Base-by-base conservation (phyloP, 306 rosid genomes). In the Inga leiocalycina region DNA sequence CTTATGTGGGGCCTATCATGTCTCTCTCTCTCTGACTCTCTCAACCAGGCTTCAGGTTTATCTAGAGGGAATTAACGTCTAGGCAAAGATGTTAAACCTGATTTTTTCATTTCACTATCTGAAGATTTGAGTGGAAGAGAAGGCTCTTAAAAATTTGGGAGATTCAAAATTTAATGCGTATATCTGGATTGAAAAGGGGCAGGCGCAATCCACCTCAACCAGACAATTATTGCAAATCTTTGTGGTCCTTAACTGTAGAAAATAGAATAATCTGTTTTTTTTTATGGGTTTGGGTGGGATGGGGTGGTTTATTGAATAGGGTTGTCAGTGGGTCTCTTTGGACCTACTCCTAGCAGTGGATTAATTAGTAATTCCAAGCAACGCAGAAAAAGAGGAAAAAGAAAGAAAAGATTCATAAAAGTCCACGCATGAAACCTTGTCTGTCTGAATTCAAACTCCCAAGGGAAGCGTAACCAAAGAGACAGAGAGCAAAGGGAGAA, bases 381-480 rank as follows among this genome's bases (percentile, higher is more conserved):
- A 64, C 20, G 41, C 39, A 71, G 48, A 71, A 32, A 64, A 64
- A 52, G 43, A 20, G 44, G 52, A 65, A 0, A 19, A 39, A 30
- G 6, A 10, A 74, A 59, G 49, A 34, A 11, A 80, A 17, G 67
- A 20, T 67, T 52, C 73, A 65, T 62, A 81, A 76, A 72, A 41
- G 59, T 34, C 46, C 76, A 54, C 66, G 73, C 74, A 81, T 64
- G 80, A 34, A 75, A 48, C 59, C 22, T 81, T 85, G 77, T 81
- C 77, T 17, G 57, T 85, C 77, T 77, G 65, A 79, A 65, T 77
- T 44, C 15, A 10, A 71, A 75, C 66, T 22, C 4, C 32, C 24
- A 24, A 22, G 71, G 59, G 57, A 52, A 74, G 77, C 77, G 22
- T 52, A 41, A 77, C 62, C 82, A 61, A 77, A 81, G 76, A 64